phyloP scores from a whole-genome alignment of 257 asterid genomes.

The Solanum lignicaule region DNA sequence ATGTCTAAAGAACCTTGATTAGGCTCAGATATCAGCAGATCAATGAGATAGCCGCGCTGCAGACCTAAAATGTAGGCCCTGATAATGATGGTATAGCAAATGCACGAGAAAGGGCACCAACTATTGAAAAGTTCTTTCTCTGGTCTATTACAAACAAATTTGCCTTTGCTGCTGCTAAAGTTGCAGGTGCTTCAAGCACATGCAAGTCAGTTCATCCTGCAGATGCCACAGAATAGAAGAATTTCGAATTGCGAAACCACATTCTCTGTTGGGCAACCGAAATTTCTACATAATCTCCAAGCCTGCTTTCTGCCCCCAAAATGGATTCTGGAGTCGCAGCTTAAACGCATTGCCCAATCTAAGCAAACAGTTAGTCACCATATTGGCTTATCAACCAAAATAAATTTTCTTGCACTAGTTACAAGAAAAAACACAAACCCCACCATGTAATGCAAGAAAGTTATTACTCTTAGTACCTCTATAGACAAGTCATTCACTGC shows the following conservation, averaged over 20 bases:
- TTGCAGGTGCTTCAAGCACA: constrained; percentile 41
- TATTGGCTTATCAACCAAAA: constrained; percentile 22
- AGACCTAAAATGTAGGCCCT: constrained; percentile 61
- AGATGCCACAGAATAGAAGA: constrained; percentile 24
- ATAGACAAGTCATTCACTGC: constrained; percentile 5
- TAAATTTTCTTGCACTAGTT: constrained; percentile 9
- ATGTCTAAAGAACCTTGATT: constrained; percentile 17
- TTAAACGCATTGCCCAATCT: constrained; percentile 34
- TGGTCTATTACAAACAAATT: constrained; percentile 39
- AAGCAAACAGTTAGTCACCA: constrained; percentile 57
- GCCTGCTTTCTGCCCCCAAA: constrained; percentile 30
- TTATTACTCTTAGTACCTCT: constrained; percentile 47
- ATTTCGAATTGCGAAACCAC: constrained; percentile 22
- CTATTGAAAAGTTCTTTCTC: constrained; percentile 53
- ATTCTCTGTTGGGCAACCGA: constrained; percentile 34
- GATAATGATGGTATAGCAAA: constrained; percentile 63
- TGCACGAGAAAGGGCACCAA: constrained; percentile 61
- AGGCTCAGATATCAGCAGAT: constrained; percentile 34
- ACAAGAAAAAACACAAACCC: constrained; percentile 20
- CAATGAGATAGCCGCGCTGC: constrained; percentile 54
- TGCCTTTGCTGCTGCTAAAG: constrained; percentile 57
- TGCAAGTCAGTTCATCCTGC: constrained; percentile 23
- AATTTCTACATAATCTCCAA: constrained; percentile 33
- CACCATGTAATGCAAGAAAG: constrained; percentile 26
- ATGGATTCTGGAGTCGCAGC: constrained; percentile 36